These are phyloP conservation scores for Corrigiola litoralis DNA, from an alignment of 179 eudicot species.

Conservation along the genomic window DNA sequence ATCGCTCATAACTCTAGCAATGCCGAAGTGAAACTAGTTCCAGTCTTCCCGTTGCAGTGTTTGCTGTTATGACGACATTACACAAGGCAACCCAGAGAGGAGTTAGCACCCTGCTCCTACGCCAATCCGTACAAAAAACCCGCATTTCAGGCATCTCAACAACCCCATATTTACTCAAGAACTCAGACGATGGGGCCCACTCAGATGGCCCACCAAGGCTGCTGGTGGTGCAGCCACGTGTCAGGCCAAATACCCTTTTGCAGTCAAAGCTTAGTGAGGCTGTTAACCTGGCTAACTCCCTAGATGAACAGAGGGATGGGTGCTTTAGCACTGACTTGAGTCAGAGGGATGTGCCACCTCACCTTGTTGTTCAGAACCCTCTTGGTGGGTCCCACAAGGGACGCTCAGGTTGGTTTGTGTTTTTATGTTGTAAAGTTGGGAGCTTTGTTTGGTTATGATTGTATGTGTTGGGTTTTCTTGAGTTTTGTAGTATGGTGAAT, in stretches of 20 bases:
- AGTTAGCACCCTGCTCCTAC: not conserved
- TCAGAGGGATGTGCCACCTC: conserved; percentile 53
- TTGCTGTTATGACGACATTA: no score
- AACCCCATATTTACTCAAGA: conserved; percentile 24
- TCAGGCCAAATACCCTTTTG: conserved; percentile 44
- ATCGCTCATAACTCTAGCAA: no score
- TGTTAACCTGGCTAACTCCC: conserved; percentile 80
- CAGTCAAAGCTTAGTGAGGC: conserved; percentile 78
- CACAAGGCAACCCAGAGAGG: no score
- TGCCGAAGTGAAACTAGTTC: no score
- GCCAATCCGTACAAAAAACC: conserved; percentile 18
- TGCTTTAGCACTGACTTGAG: conserved; percentile 46
- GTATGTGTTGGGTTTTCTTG: not conserved
- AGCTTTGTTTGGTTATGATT: not conserved
- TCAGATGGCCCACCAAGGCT: conserved; percentile 50
- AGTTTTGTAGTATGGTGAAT: not conserved
- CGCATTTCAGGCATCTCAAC: conserved; percentile 25
- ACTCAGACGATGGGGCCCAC: conserved; percentile 25
- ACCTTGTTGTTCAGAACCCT: conserved; percentile 84
- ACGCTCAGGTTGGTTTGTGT: conserved; percentile 53
- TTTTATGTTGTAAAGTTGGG: not conserved
- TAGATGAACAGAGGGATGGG: conserved; percentile 77
- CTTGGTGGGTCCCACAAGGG: conserved; percentile 37
- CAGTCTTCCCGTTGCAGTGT: no score
- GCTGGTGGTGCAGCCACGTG: conserved; percentile 80